A percentile compares a stretch with the other conserved stretches of the same genome.
Evolutionary conservation across 75 land plant species (phyloP).

Genomic region (Pinus taeda): DNA sequence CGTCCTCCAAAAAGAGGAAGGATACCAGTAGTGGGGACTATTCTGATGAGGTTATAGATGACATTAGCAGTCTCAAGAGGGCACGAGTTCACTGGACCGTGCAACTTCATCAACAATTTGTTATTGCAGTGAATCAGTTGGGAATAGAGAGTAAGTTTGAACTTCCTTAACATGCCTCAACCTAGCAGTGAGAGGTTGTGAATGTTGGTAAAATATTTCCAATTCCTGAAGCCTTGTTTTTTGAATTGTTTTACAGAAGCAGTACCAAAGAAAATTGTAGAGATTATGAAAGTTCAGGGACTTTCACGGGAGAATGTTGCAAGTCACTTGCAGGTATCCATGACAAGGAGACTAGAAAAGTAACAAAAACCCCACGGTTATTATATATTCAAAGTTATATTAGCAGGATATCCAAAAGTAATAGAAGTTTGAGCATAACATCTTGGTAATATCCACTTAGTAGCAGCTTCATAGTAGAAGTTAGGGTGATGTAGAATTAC

Average conservation of each 20-base stretch:
- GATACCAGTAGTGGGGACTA: constrained; percentile 19
- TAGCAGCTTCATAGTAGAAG: not conserved
- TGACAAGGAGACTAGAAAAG: not conserved
- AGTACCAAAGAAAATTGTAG: constrained; percentile 51
- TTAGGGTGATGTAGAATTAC: not conserved
- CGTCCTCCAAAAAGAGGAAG: constrained; percentile 31
- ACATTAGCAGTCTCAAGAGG: constrained; percentile 26
- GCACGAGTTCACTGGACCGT: constrained; percentile 27
- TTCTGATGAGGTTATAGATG: constrained; percentile 21
- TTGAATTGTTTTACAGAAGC: constrained; percentile 32
- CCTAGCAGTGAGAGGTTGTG: not conserved
- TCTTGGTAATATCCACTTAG: not conserved
- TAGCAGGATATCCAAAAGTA: not conserved
- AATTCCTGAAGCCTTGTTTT: not conserved
- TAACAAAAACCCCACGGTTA: not conserved
- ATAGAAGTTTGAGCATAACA: not conserved
- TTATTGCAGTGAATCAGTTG: constrained; percentile 23
- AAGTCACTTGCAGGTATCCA: constrained; percentile 45
- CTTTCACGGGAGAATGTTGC: constrained; percentile 60
- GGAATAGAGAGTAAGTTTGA: constrained; percentile 24
- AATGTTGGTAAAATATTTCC: not conserved
- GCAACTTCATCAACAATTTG: constrained; percentile 29
- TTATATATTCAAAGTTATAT: not conserved
- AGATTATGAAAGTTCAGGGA: constrained; percentile 54
- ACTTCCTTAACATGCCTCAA: not conserved